These are phyloP conservation scores for Phytophthora cactorum DNA, from an alignment of 352 stramenopile genomes.

Conservation along the genomic window DNA sequence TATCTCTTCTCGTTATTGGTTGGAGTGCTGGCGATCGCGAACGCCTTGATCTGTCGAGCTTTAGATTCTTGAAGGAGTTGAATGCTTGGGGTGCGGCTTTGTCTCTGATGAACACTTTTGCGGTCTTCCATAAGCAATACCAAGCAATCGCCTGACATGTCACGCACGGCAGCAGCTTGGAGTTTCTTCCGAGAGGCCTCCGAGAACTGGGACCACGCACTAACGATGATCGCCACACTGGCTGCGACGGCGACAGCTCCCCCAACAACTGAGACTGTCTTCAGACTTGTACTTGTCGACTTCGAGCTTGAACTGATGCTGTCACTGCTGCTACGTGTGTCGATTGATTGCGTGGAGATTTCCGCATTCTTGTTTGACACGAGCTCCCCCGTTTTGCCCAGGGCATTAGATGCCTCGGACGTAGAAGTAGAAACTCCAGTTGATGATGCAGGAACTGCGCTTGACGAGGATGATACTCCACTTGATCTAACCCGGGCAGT, in stretches of 20 bases:
- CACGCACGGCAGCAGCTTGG: constrained; percentile 70
- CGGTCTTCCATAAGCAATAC: constrained; percentile 79
- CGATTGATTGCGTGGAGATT: constrained; percentile 14
- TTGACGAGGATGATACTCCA: constrained; percentile 17
- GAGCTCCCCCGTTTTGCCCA: constrained; percentile 28
- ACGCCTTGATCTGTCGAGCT: constrained; percentile 39
- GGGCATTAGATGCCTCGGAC: constrained; percentile 11
- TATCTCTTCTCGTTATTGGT: constrained; percentile 1
- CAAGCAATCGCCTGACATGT: constrained; percentile 81
- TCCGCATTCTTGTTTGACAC: constrained; percentile 32
- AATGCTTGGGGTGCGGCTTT: constrained; percentile 38
- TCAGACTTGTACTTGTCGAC: constrained; percentile 44
- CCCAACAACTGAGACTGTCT: constrained; percentile 67
- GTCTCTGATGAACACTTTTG: constrained; percentile 33
- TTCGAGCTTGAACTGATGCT: constrained; percentile 33
- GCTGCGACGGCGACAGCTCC: constrained; percentile 77
- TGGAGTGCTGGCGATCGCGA: constrained; percentile 22
- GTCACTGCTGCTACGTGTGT: constrained; percentile 32
- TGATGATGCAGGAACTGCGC: constrained; percentile 17
- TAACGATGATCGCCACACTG: constrained; percentile 78
- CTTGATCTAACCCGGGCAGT: constrained; percentile 13
- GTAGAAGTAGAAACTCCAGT: constrained; percentile 13
- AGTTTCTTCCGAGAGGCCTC: constrained; percentile 62
- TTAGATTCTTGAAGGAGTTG: constrained; percentile 41
- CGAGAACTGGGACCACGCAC: constrained; percentile 81